Conservation (phyloP, 1,139 yeast species). For the Kurtzmaniella natalensis region DNA sequence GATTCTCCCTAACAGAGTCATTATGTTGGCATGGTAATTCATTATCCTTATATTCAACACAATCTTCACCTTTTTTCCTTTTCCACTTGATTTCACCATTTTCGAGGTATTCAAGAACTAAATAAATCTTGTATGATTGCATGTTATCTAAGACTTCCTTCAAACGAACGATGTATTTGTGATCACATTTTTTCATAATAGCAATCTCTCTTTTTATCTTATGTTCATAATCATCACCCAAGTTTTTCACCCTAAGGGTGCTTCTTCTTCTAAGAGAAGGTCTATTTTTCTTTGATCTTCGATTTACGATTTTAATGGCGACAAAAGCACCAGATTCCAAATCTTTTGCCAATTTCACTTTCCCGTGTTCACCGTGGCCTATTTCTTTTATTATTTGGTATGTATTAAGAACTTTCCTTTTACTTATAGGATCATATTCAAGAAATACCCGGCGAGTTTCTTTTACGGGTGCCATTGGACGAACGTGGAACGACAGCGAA, state of each 20-base stretch:
- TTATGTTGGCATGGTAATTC: constrained; percentile 35
- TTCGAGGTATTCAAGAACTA: constrained; percentile 87
- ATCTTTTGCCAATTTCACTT: constrained; percentile 87
- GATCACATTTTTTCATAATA: constrained; percentile 89
- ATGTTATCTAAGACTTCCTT: constrained; percentile 89
- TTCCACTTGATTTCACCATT: constrained; percentile 95
- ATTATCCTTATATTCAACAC: constrained; percentile 8
- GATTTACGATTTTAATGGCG: constrained; percentile 89
- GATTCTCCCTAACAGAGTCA: neutral
- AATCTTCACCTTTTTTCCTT: constrained; percentile 12
- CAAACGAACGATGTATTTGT: constrained; percentile 84
- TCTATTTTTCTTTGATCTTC: constrained; percentile 53
- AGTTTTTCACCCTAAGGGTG: constrained; percentile 11
- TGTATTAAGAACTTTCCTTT: constrained; percentile 80
- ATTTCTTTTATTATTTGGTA: constrained; percentile 85
- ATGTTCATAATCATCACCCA: constrained; percentile 43
- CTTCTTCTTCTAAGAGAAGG: constrained; percentile 53
- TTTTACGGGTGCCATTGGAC: constrained; percentile 43
- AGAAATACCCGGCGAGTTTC: constrained; percentile 80
- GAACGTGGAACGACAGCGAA: neutral
- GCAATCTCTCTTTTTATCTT: constrained; percentile 91
- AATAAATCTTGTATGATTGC: constrained; percentile 76
- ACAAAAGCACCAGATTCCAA: constrained; percentile 66
- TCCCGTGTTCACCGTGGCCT: constrained; percentile 97
- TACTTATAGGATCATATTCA: constrained; percentile 85